Conservation (phyloP, 495 filamentous ascomycete species). For the Aspergillus hancockii region DNA sequence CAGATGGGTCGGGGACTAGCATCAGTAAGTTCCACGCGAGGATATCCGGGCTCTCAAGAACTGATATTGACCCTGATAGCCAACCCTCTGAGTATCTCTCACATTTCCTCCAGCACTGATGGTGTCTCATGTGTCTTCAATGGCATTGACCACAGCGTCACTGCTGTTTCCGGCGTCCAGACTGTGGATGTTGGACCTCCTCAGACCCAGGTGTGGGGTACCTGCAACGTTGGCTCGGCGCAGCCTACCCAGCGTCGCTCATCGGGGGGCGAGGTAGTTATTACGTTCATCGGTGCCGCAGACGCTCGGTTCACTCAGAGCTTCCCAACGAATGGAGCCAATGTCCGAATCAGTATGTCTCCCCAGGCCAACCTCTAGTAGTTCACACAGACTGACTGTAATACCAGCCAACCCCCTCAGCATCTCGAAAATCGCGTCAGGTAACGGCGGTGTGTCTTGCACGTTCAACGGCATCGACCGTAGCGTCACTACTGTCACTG, state of each 20-base stretch:
- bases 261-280: not conserved
- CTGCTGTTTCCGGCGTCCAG: slow-evolving; percentile 18
- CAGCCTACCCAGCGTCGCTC: not conserved
- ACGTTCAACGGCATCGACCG: slow-evolving; percentile 29
- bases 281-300: slow-evolving; percentile 15
- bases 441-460: slow-evolving; percentile 9
- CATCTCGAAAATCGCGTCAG: slow-evolving; percentile 16
- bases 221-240: slow-evolving; percentile 21
- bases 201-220: slow-evolving; percentile 38
- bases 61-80: slow-evolving; percentile 13
- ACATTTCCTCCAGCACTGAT: slow-evolving; percentile 11
- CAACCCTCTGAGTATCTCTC: slow-evolving; percentile 28
- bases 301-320: slow-evolving; percentile 13
- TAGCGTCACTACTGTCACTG: slow-evolving; percentile 23
- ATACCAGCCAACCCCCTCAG: slow-evolving; percentile 13
- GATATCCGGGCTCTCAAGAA: not conserved
- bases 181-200: slow-evolving; percentile 34
- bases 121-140: slow-evolving; percentile 22
- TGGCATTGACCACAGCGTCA: slow-evolving; percentile 27
- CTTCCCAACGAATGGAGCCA: slow-evolving; percentile 8
- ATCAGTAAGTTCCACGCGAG: slow-evolving; percentile 21
- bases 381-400: not conserved
- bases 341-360: slow-evolving; percentile 8
- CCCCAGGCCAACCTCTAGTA: not conserved
- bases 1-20: slow-evolving; percentile 18